phyloP scores from a whole-genome alignment of 1,284 basidiomycete species.

The Boletellus deceptivus region DNA sequence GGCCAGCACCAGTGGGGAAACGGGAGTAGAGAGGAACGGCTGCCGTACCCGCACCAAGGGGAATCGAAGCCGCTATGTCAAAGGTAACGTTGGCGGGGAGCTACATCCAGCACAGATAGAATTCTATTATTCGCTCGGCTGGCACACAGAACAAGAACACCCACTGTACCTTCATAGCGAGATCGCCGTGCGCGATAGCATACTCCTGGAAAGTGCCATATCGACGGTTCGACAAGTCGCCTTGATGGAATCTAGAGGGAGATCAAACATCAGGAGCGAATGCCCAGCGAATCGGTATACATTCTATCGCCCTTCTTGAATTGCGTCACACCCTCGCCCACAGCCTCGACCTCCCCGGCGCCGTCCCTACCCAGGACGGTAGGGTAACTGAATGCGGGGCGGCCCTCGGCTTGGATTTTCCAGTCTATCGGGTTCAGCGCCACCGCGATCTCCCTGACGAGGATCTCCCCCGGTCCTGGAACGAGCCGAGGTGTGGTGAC shows the following conservation, averaged over 20 bases:
- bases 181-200: slow-evolving; percentile 27
- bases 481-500: slow-evolving; percentile 10
- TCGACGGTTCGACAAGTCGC: slow-evolving; percentile 11
- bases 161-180: slow-evolving; percentile 26
- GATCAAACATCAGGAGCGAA: not conserved
- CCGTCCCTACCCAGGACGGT: slow-evolving; percentile 46
- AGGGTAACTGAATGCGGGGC: slow-evolving; percentile 31
- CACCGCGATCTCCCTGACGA: slow-evolving; percentile 24
- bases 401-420: slow-evolving; percentile 35
- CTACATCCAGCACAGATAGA: not conserved
- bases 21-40: slow-evolving; percentile 21
- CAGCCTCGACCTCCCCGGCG: slow-evolving; percentile 44
- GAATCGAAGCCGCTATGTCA: slow-evolving; percentile 27
- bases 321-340: slow-evolving; percentile 42
- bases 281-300: slow-evolving; percentile 21
- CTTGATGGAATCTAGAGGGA: slow-evolving; percentile 28
- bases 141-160: not conserved
- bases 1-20: slow-evolving; percentile 17
- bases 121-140: not conserved
- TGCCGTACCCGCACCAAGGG: slow-evolving; percentile 14
- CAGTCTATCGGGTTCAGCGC: slow-evolving; percentile 35
- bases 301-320: slow-evolving; percentile 50
- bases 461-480: slow-evolving; percentile 24
- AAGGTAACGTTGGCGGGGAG: slow-evolving; percentile 23
- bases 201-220: slow-evolving; percentile 36